These are phyloP conservation scores for Erodium trifolium DNA, from an alignment of 441 rosid species.

Conservation along the genomic window DNA sequence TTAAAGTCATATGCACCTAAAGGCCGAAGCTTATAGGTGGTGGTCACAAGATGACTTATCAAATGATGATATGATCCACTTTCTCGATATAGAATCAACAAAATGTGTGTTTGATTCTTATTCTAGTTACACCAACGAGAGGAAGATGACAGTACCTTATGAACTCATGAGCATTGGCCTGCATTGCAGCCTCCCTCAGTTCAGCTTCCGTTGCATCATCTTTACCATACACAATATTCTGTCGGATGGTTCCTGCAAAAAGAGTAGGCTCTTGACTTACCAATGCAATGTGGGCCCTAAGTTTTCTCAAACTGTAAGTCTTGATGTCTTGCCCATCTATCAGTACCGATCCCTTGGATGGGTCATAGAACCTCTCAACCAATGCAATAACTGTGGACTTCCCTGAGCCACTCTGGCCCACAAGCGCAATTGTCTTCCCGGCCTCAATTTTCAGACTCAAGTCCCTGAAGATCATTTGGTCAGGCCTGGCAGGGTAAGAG, in stretches of 20 bases:
- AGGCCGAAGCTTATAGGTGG: no score
- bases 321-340: conserved; percentile 33
- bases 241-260: conserved; percentile 28
- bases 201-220: conserved; percentile 33
- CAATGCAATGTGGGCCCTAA: conserved; percentile 36
- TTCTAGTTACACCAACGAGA: no score
- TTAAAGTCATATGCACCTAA: no score
- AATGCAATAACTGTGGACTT: conserved; percentile 41
- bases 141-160: conserved; percentile 24
- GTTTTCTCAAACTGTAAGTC: conserved; percentile 31
- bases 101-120: no score
- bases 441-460: conserved; percentile 30
- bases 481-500: conserved; percentile 42
- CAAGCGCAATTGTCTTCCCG: conserved; percentile 35
- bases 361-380: conserved; percentile 45
- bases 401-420: conserved; percentile 45
- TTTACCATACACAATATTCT: conserved; percentile 35
- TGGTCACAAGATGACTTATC: no score
- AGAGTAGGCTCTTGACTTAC: conserved; percentile 30
- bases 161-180: conserved; percentile 44
- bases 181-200: conserved; percentile 33
- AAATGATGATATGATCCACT: no score
- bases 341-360: conserved; percentile 26
- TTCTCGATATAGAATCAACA: no score
- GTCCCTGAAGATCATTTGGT: conserved; percentile 39